Conservation (phyloP, 345 rosid genomes). For the Melaleuca alternifolia region DNA sequence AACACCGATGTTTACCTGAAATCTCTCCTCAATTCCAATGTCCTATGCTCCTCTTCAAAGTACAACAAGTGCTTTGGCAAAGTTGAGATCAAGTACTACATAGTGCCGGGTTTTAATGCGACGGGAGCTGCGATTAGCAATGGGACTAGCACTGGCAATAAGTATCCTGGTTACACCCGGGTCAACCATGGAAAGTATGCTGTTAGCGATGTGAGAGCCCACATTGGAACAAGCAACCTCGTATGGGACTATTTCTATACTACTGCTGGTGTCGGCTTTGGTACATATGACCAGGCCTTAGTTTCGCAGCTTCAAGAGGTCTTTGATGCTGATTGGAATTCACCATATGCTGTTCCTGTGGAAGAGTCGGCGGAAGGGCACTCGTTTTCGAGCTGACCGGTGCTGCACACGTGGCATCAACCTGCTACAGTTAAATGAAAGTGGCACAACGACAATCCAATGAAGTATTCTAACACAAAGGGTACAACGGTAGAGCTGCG, state of each 20-base stretch:
- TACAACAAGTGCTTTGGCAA: constrained; percentile 56
- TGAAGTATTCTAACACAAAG: background rate
- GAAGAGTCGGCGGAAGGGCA: constrained; percentile 14
- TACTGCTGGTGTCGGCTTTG: constrained; percentile 78
- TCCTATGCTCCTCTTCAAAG: constrained; percentile 58
- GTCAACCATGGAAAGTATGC: constrained; percentile 84
- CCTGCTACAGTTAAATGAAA: background rate
- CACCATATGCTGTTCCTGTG: constrained; percentile 58
- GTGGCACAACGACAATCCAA: background rate
- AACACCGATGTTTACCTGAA: constrained; percentile 59
- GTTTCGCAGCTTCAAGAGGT: constrained; percentile 66
- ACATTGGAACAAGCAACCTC: constrained; percentile 77
- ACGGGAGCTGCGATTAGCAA: constrained; percentile 58
- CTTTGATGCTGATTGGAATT: constrained; percentile 81
- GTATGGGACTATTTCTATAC: constrained; percentile 84
- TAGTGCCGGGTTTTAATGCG: constrained; percentile 65
- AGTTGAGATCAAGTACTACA: constrained; percentile 66
- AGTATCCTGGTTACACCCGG: constrained; percentile 55
- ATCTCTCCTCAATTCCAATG: constrained; percentile 61
- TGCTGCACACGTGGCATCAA: background rate
- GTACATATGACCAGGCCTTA: constrained; percentile 47
- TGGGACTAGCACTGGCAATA: constrained; percentile 43
- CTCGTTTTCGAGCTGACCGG: constrained; percentile 16
- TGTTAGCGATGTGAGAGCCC: constrained; percentile 58
- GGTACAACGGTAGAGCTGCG: background rate